Base-by-base conservation (phyloP, 2,329 filamentous ascomycete genomes). In the Zelopaecilomyces penicillatus region DNA sequence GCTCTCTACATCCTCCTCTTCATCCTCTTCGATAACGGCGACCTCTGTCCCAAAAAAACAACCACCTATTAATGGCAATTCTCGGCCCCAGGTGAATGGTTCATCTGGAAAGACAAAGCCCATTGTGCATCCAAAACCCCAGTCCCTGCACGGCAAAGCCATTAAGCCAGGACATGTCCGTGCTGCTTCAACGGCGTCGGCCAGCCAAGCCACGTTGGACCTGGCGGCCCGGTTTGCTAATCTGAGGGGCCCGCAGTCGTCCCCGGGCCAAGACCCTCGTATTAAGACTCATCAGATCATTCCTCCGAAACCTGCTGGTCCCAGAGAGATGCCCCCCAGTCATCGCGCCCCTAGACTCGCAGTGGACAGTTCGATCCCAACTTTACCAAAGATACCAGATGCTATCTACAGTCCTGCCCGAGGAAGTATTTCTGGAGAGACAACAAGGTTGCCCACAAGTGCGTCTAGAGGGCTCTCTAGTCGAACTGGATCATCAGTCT, bases 321-420 rank as follows among this genome's bases (percentile, higher is more conserved):
- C 78, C 26, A 69, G 78, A 48, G 68, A 71, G 8, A 79, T 80
- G 72, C 73, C 73, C 5, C 59, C 64, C 28, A 36, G 49, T 31
- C 52, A 60, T 4, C 57, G 63, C 12, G 68, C 70, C 37, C 65
- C 68, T 1, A 69, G 69, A 41, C 57, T 76, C 7, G 68, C 70
- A 3, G 54, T 80, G 1, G 67, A 76, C 39, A 76, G 68, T 28
- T 59, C 73, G n/a, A 60, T 77, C 6, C 71, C 76, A 8, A 70
- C 70, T 11, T 66, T 88, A 56, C 85, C 85, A 8, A 85, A 84
- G 58, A 65, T 83, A 38, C 85, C 85, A 1, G 83, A 82, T 55
- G 83, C 85, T 6, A 85, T 86, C 4, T 90, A 89, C 57, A 88
- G 81, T 54, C 85, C 85, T n/a, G 82, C 82, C 1, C 74, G 84